Percentiles rank a stretch among this genome's conserved stretches.
phyloP scores from a whole-genome alignment of 2,329 filamentous ascomycete genomes.

The Colletotrichum ledebouriae region DNA sequence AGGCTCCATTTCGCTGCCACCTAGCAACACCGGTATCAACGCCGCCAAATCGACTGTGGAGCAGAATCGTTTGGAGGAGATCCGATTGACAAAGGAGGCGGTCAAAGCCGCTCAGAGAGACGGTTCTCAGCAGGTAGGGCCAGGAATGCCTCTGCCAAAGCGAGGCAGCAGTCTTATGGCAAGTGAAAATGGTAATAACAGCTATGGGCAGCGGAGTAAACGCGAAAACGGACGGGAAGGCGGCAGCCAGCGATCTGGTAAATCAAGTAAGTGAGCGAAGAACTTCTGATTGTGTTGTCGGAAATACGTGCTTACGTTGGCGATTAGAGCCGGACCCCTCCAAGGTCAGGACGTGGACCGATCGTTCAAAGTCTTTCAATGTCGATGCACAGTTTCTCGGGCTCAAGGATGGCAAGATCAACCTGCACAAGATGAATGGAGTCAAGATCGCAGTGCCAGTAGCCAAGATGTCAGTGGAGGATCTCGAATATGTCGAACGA shows the following conservation, averaged over 20 bases:
- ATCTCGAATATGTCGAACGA: constrained; percentile 94
- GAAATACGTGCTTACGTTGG: constrained; percentile 32
- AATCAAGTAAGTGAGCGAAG: constrained; percentile 71
- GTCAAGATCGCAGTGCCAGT: constrained; percentile 98
- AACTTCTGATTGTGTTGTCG: not conserved
- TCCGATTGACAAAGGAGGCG: constrained; percentile 85
- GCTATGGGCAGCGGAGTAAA: constrained; percentile 76
- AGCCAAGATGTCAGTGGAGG: constrained; percentile 93
- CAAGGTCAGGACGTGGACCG: constrained; percentile 93
- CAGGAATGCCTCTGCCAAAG: constrained; percentile 80
- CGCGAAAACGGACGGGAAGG: constrained; percentile 75
- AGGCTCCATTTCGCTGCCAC: constrained; percentile 70
- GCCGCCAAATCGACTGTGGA: constrained; percentile 76
- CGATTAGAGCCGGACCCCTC: constrained; percentile 80
- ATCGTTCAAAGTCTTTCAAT: constrained; percentile 94
- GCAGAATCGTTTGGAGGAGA: constrained; percentile 83
- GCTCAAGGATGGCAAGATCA: constrained; percentile 94
- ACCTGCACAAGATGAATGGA: constrained; percentile 96
- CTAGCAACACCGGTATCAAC: constrained; percentile 64
- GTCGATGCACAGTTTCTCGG: constrained; percentile 97
- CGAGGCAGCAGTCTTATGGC: constrained; percentile 83
- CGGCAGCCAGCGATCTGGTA: constrained; percentile 57
- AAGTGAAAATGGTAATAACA: constrained; percentile 75
- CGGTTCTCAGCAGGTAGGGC: constrained; percentile 76
- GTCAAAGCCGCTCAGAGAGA: constrained; percentile 71